Evolutionary conservation across 1,284 basidiomycete species (phyloP), one percentile per base, ranked within the genome.

Genomic region (Irpex sp.): DNA sequence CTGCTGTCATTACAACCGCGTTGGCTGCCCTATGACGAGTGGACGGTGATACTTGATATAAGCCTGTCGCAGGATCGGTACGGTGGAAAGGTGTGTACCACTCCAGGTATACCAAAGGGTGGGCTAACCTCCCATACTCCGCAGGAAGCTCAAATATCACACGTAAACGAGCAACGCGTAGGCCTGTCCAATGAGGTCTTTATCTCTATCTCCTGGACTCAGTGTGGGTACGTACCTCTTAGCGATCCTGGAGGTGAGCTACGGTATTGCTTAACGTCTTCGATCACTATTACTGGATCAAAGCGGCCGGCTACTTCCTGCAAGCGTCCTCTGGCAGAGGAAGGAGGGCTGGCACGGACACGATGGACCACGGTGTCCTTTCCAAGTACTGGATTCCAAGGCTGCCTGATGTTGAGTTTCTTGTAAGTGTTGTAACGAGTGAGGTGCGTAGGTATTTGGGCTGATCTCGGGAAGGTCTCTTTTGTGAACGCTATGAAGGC

Each of bases 81-180:
- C 55, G 36, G 6, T 19, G 17, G 21, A 64, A 62, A 3, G 65
- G 52, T n/a, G 62, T 66, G 64, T 58, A 64, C 59, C 59, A 63
- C 34, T 66, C 62, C 21, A 66, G 31, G 49, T 66, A 66, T 17
- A 57, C 54, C 2, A 66, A 36, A 4, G 62, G 62, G 37, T 63
- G 56, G 5, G 55, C 31, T 6, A 37, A 13, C 5, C 5, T 5
- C 19, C 64, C 62, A 56, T 55, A 64, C n/a, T 61, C 38, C 5
- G 65, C 3, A 8, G 65, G 62, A 9, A 66, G 56, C 52, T 63
- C 62, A 26, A 66, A 66, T 13, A 66, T 64, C 8, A 62, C 51
- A 4, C 62, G 62, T 21, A 66, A 38, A 5, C 62, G 62, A n/a
- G 55, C 65, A 19, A 48, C 47, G 8, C 65, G 60, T 3, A 64